phyloP scores from a whole-genome alignment of 2,329 filamentous ascomycete genomes.

The Daldinia eschscholtzii region DNA sequence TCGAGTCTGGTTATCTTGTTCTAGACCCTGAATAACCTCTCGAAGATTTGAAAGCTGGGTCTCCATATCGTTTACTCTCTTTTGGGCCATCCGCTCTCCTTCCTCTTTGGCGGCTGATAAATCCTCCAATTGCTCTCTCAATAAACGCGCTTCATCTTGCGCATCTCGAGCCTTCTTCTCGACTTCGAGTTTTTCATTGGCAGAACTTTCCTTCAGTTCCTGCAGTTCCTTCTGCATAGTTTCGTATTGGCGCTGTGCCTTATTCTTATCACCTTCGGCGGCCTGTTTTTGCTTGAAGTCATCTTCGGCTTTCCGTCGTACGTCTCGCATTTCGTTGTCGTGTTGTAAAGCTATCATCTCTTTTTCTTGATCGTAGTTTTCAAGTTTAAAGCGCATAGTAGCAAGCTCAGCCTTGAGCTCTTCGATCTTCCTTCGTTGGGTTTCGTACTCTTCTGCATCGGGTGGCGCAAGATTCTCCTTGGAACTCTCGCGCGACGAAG shows the following conservation, averaged over 20 bases:
- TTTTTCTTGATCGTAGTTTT: conserved; percentile 87
- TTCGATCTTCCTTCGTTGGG: conserved; percentile 71
- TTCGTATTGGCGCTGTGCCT: conserved; percentile 64
- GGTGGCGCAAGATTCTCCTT: conserved; percentile 71
- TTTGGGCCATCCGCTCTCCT: conserved; percentile 72
- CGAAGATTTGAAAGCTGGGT: conserved; percentile 62
- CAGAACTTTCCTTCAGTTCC: conserved; percentile 63
- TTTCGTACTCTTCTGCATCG: conserved; percentile 71
- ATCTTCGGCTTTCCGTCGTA: conserved; percentile 83
- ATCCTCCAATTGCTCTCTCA: conserved; percentile 88
- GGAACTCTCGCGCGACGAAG: conserved; percentile 68
- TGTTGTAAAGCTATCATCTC: conserved; percentile 83
- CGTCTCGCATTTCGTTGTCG: conserved; percentile 85
- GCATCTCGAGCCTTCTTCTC: conserved; percentile 77
- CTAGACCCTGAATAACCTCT: conserved; percentile 67
- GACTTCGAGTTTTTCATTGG: conserved; percentile 72
- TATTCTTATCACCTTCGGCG: conserved; percentile 68
- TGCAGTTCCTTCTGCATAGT: conserved; percentile 64
- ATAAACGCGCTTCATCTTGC: conserved; percentile 77
- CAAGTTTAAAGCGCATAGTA: conserved; percentile 87
- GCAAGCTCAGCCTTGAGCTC: conserved; percentile 91
- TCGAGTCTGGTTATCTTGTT: conserved; percentile 68
- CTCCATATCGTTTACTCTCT: conserved; percentile 67
- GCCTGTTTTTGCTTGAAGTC: conserved; percentile 78
- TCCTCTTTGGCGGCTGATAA: conserved; percentile 73